Percentiles rank a stretch among this genome's conserved stretches.
Evolutionary conservation across 2,329 filamentous ascomycete species (phyloP).

Genomic region (Emergomyces pasteurianus): DNA sequence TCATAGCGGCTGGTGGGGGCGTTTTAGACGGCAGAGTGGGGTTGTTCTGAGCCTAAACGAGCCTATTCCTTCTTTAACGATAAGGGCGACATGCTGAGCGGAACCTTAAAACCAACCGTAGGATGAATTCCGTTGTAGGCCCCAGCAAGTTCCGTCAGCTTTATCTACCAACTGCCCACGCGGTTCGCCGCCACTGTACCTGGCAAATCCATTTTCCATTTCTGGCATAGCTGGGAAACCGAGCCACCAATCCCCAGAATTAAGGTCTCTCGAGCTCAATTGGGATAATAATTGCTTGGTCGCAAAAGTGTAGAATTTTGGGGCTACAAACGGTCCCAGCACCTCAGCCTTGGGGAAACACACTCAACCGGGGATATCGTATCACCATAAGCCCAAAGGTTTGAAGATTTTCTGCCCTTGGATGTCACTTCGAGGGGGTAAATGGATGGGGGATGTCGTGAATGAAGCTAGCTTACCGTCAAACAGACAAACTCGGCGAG

Average conservation of each 20-base stretch:
- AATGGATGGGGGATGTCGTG: not conserved
- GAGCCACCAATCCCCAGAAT: not conserved
- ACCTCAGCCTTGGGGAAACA: not conserved
- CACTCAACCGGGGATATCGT: not conserved
- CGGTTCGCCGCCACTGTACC: not conserved
- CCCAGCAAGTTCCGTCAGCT: not conserved
- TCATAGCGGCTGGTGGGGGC: not conserved
- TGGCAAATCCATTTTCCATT: not conserved
- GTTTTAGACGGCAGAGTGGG: not conserved
- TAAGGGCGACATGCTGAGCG: not conserved
- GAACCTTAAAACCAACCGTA: not conserved
- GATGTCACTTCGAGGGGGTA: not conserved
- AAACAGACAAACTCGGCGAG: not conserved
- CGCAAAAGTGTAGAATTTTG: not conserved
- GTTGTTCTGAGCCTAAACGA: not conserved
- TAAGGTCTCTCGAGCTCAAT: not conserved
- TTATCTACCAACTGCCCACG: not conserved
- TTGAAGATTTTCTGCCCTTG: not conserved
- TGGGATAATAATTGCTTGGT: not conserved
- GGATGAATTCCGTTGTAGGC: not conserved
- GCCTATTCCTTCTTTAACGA: not conserved
- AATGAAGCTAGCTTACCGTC: not conserved
- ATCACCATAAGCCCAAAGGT: not conserved
- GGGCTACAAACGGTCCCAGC: not conserved
- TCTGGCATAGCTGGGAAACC: not conserved